Evolutionary conservation across 148 eudicot genomes (phyloP), one percentile per base, ranked within the genome.

Genomic region (Vaccinium vitisidaea): DNA sequence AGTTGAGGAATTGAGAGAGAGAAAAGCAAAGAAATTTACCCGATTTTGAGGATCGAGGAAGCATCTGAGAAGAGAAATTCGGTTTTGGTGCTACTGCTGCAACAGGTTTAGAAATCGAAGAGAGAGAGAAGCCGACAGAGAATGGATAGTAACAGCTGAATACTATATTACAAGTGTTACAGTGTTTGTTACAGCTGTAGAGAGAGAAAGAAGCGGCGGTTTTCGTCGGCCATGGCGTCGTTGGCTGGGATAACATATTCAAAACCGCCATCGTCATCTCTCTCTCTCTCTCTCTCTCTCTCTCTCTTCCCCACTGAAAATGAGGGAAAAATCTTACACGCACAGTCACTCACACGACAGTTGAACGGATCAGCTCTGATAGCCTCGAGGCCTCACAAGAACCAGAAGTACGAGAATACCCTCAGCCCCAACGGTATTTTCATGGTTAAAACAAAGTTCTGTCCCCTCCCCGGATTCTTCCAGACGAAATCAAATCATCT

Each of bases 221-320:
- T 73, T 36, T 81, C 69, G 80, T 84, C 80, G 39, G 82, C 59
- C 56, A 9, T 30, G 85, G 70, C 30, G 32, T 80, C 39, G 82
- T 46, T 1, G 86, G 86, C 79, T 83, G 88, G 36, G 85, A 58
- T 59, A 88, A 77, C 15, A 86, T 79, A 88, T 83, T 88, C 84
- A 84, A 15, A 32, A 82, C 90, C 84, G 88, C 90, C 91, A 88
- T 88, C 76, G 80, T 86, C 82, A 77, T 70, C 87, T 25, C 80
- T 48, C 79, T 80, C 54, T 74, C 80, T 46, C 87, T 81, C 75
- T 18, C 80, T 85, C 32, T 61, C 69, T 21, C 23, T 13, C 74
- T 78, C 46, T 67, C 77, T 30, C 87, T 81, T 39, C 7, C 75
- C 76, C 50, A 2, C 52, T 46, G 79, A 18, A 73, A 73, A 36